Conservation (phyloP, 805 yeast genomes). For the Teunomyces pallodes region DNA sequence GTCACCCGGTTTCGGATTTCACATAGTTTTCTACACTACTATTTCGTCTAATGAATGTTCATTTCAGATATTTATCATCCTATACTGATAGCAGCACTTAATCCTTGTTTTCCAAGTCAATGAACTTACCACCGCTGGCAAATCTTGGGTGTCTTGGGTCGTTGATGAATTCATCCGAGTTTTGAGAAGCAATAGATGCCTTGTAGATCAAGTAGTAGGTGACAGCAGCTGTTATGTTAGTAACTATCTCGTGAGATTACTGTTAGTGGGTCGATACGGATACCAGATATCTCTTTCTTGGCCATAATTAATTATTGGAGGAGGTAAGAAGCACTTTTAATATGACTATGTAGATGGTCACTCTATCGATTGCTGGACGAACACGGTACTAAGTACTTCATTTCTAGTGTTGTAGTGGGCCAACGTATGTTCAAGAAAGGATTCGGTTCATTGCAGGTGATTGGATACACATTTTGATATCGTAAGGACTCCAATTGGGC, state of each 20-base stretch:
- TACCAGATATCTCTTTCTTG: no score
- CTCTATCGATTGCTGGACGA: no score
- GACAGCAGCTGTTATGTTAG: conserved; percentile 45
- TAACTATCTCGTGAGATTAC: conserved; percentile 7
- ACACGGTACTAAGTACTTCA: no score
- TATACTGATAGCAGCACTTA: not conserved
- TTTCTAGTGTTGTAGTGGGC: no score
- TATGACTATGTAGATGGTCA: no score
- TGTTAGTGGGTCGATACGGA: no score
- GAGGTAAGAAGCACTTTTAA: no score
- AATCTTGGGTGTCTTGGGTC: conserved; percentile 97
- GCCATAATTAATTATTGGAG: not conserved
- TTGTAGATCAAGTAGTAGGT: conserved; percentile 71
- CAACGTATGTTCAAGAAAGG: no score
- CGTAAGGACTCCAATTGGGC: not conserved
- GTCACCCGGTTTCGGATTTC: not conserved
- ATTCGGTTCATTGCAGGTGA: no score
- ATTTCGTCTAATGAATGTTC: conserved; percentile 1
- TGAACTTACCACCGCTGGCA: conserved; percentile 45
- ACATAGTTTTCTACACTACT: not conserved
- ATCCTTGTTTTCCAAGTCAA: conserved; percentile 27
- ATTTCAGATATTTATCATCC: conserved; percentile 2
- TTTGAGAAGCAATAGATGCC: conserved; percentile 64
- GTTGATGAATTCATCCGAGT: conserved; percentile 79
- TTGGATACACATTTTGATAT: no score